These are phyloP conservation scores for Plasmodium gonderi DNA, from an alignment of 169 alveolate genomes.

Conservation along the genomic window DNA sequence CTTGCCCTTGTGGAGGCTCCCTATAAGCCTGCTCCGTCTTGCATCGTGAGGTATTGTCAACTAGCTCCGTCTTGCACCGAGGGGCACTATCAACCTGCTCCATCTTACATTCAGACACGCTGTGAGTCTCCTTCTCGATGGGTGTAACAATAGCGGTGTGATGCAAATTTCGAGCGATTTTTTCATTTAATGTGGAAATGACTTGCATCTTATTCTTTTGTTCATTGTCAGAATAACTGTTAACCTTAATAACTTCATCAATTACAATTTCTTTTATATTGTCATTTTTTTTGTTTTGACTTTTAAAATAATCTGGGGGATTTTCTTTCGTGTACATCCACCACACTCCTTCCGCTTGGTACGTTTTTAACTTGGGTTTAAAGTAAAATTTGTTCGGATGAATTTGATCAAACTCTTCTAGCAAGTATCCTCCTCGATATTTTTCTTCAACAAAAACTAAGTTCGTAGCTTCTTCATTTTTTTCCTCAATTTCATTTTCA, in stretches of 20 bases:
- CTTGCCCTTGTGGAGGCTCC: background rate
- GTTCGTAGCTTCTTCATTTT: conserved; percentile 56
- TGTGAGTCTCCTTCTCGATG: background rate
- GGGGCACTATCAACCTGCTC: background rate
- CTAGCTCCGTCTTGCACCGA: background rate
- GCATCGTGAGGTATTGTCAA: background rate
- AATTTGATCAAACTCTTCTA: conserved; percentile 66
- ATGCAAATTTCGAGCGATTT: background rate
- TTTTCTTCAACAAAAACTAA: conserved; percentile 62
- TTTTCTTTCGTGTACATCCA: conserved; percentile 71
- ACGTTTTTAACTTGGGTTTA: conserved; percentile 49
- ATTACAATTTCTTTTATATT: conserved; percentile 45
- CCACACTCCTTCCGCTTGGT: conserved; percentile 74
- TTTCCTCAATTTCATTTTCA: conserved; percentile 56
- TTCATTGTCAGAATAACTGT: background rate
- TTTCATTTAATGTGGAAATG: background rate
- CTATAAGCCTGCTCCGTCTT: background rate
- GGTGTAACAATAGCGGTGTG: too few relatives aligned
- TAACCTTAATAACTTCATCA: conserved; percentile 10
- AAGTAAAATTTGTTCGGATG: conserved; percentile 40
- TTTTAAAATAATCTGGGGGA: conserved; percentile 56
- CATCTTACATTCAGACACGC: background rate
- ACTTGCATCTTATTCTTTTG: background rate
- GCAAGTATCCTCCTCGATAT: conserved; percentile 61
- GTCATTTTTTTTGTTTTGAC: background rate